phyloP scores from a whole-genome alignment of 1,284 basidiomycete genomes.

The Cutaneotrichosporon dermatis region DNA sequence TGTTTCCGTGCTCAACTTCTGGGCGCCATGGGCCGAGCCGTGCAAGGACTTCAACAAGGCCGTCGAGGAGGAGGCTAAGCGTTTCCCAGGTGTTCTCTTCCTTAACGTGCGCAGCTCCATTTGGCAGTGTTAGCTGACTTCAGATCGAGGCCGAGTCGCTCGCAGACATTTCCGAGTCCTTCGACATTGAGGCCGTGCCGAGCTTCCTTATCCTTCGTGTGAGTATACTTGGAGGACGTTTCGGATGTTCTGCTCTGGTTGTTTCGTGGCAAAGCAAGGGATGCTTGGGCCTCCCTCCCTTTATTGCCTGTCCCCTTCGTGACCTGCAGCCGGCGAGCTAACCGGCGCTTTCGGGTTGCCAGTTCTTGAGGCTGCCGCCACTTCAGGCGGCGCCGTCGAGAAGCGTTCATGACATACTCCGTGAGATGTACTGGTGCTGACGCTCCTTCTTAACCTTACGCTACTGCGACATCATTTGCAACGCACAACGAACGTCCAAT shows the following conservation, averaged over 20 bases:
- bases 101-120: conserved; percentile 58
- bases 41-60: conserved; percentile 81
- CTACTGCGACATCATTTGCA: no score
- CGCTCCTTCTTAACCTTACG: no score
- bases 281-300: no score
- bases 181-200: conserved; percentile 88
- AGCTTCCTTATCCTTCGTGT: conserved; percentile 78
- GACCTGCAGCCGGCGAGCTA: no score
- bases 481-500: no score
- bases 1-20: conserved; percentile 84
- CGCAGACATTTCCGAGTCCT: conserved; percentile 86
- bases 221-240: conserved; percentile 28
- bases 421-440: no score
- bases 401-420: no score
- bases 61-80: conserved; percentile 64
- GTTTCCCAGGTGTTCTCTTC: conserved; percentile 65
- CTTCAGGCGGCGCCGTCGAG: no score
- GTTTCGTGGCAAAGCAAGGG: background rate
- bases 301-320: no score
- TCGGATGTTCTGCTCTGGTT: background rate
- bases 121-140: background rate
- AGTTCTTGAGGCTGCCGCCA: no score
- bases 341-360: no score
- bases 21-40: conserved; percentile 87
- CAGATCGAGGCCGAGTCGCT: conserved; percentile 88